A percentile compares a stretch with the other conserved stretches of the same genome.
These are phyloP conservation scores for Nematocida homosporus DNA, from an alignment of 371 early-diverging fungal species.

Conservation along the genomic window DNA sequence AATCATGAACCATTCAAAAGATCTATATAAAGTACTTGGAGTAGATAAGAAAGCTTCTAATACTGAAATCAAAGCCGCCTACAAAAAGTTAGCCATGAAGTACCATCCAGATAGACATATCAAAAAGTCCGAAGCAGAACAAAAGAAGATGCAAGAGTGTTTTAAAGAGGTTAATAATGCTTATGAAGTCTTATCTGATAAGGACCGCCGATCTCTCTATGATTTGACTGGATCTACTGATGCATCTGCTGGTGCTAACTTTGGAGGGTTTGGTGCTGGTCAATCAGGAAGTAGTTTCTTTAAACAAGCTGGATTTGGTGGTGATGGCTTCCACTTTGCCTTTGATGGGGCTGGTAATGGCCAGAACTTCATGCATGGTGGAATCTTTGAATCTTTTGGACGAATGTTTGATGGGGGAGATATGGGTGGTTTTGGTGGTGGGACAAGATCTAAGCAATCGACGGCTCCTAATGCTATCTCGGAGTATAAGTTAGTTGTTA, in stretches of 20 bases:
- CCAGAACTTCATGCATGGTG: not conserved
- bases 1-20: slow-evolving; percentile 45
- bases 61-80: slow-evolving; percentile 84
- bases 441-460: not conserved
- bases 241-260: not conserved
- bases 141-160: slow-evolving; percentile 80
- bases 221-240: slow-evolving; percentile 36
- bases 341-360: not conserved
- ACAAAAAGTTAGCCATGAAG: slow-evolving; percentile 82
- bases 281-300: slow-evolving; percentile 5
- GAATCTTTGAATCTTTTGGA: not conserved
- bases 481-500: slow-evolving; percentile 30
- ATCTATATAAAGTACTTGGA: slow-evolving; percentile 72
- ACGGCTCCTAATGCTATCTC: slow-evolving; percentile 11
- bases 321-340: slow-evolving; percentile 1
- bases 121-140: slow-evolving; percentile 75
- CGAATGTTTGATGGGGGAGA: not conserved
- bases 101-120: slow-evolving; percentile 85
- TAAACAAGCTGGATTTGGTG: not conserved
- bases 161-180: slow-evolving; percentile 53
- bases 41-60: slow-evolving; percentile 76
- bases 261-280: not conserved
- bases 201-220: slow-evolving; percentile 28
- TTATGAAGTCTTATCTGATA: slow-evolving; percentile 40
- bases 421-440: not conserved